Evolutionary conservation across 2,329 filamentous ascomycete genomes (phyloP).

Genomic region (Fusarium keratoplasticum): DNA sequence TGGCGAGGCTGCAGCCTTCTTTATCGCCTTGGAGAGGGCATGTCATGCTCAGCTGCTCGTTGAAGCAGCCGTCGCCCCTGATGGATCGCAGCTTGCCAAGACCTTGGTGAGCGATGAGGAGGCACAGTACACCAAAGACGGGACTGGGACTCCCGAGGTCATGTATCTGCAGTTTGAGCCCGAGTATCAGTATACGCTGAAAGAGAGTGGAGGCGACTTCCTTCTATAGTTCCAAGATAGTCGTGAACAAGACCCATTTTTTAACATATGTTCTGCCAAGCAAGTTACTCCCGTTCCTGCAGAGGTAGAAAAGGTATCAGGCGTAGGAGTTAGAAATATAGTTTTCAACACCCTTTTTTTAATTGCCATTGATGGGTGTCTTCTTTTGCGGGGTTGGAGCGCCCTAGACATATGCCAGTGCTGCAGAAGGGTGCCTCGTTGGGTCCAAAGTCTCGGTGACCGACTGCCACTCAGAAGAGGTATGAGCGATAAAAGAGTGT

Average conservation of each 20-base stretch:
- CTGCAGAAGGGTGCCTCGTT: no score
- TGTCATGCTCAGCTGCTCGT: constrained; percentile 75
- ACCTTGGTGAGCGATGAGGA: constrained; percentile 55
- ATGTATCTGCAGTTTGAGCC: constrained; percentile 45
- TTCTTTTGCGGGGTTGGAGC: no score
- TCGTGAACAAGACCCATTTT: background rate
- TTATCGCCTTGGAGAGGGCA: constrained; percentile 73
- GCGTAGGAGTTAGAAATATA: no score
- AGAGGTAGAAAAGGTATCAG: no score
- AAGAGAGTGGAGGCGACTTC: constrained; percentile 32
- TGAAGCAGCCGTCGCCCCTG: constrained; percentile 65
- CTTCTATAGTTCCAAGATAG: constrained; percentile 10
- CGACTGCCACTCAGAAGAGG: background rate
- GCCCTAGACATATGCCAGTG: no score
- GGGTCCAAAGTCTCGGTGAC: no score
- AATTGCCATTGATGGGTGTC: no score
- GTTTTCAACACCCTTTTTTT: no score
- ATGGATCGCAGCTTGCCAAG: constrained; percentile 47
- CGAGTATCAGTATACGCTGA: constrained; percentile 34
- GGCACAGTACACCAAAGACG: constrained; percentile 49
- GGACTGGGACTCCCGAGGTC: constrained; percentile 37
- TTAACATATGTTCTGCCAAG: background rate
- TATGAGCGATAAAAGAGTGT: background rate
- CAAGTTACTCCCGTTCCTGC: no score
- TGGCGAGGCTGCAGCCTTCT: constrained; percentile 77